Conservation (phyloP, 495 filamentous ascomycete species). For the Apodospora peruviana region DNA sequence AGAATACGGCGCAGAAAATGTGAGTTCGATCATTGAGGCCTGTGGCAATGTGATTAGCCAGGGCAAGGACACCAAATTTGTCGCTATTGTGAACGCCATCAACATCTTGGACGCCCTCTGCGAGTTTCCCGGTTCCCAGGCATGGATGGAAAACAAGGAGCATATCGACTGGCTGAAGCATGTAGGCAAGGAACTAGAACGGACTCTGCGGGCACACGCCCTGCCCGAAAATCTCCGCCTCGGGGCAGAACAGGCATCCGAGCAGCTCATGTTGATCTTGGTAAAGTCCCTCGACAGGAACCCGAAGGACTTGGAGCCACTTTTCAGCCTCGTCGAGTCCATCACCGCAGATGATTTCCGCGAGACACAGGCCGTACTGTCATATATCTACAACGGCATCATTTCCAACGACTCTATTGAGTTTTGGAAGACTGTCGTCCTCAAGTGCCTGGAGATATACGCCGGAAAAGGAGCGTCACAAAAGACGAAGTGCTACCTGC, state of each 20-base stretch:
- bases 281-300: slow-evolving; percentile 69
- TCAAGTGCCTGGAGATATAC: slow-evolving; percentile 85
- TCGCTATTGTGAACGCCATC: slow-evolving; percentile 80
- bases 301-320: slow-evolving; percentile 73
- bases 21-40: slow-evolving; percentile 60
- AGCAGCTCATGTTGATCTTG: slow-evolving; percentile 83
- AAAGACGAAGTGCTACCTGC: slow-evolving; percentile 86
- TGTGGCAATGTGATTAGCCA: slow-evolving; percentile 56
- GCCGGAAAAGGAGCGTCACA: slow-evolving; percentile 70
- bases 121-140: slow-evolving; percentile 49
- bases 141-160: slow-evolving; percentile 74
- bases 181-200: slow-evolving; percentile 72
- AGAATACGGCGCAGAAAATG: slow-evolving; percentile 65
- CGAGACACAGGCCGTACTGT: slow-evolving; percentile 64
- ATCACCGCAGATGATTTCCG: slow-evolving; percentile 80
- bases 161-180: slow-evolving; percentile 63
- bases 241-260: slow-evolving; percentile 81
- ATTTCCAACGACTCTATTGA: slow-evolving; percentile 82
- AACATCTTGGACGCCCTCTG: slow-evolving; percentile 75
- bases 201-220: slow-evolving; percentile 59
- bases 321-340: slow-evolving; percentile 81
- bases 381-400: slow-evolving; percentile 79
- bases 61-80: slow-evolving; percentile 56
- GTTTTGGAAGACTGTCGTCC: slow-evolving; percentile 77
- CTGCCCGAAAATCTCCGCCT: slow-evolving; percentile 69